Evolutionary conservation across 1,284 basidiomycete species (phyloP), one percentile per base, ranked within the genome.

Genomic region (Neolentinus lepideus): DNA sequence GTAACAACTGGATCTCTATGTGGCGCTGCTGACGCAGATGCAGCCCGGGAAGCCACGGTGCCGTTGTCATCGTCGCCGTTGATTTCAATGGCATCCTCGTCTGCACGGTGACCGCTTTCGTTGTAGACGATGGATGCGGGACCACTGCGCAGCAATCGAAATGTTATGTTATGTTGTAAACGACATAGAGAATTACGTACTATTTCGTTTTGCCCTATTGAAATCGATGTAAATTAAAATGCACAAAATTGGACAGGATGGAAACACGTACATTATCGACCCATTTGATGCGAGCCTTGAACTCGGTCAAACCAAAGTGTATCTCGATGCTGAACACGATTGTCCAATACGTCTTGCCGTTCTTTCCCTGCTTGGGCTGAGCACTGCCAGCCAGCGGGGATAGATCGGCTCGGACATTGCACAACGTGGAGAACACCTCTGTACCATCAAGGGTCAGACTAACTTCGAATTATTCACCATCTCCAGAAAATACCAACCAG

Each of bases 321-420:
- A 90, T 89, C 65, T 90, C 88, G 33, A 90, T 83, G 33, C 84
- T 85, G 67, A 89, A 90, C 21, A 89, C 82, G 58, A 89, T 88
- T 21, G 85, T 88, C 85, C 85, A 89, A 61, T 88, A 90, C 12
- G 75, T 81, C 69, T 81, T 85, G 52, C 84, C 84, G 50, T 77
- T 78, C 60, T 69, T 78, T 1, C 85, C 82, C 6, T 70, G 66
- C 65, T 88, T 88, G 1, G 86, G 70, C 60, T 83, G 78, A 1
- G 86, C 86, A 60, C 82, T 88, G 27, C 81, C 77, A 43, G 77
- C 81, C 51, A 90, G 69, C 10, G 83, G 82, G 0, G 85, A 89
- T 56, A 90, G 64, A 63, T 90, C 86, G 12, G 87, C 87, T 9
- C 84, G 81, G 26, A 90, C 87, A 46, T 87, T 78, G 64, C 88